Evolutionary conservation across 2,329 filamentous ascomycete species (phyloP), one percentile per base, ranked within the genome.

Genomic region (Dothistroma pini): DNA sequence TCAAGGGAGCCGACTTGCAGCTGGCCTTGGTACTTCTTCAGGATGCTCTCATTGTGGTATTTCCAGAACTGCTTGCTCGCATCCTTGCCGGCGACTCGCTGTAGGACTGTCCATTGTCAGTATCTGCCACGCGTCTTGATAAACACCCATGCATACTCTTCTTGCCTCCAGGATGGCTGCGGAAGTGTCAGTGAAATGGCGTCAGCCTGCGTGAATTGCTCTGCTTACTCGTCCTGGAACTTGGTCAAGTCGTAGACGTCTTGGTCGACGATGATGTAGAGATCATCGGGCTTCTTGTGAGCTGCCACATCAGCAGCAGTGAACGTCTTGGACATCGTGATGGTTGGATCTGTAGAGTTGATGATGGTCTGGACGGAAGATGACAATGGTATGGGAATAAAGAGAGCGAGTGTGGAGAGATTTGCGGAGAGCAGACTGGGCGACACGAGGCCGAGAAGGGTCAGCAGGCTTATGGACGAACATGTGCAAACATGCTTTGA

Each of bases 191-290:
- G 41, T 8, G 14, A 44, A n/a, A 14, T 8, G 16, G 41, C 41
- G 16, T 44, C 41, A 9, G 7, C n/a, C 8, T 44, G 41, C 16
- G 16, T 7, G 8, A 8, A n/a, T 4, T 9, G 41, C 14, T 44
- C 3, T 44, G 14, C 41, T 44, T 44, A 44, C 66, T 81, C 79
- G 32, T 81, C 77, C 65, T 80, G 78, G 68, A 81, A 82, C 64
- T 78, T 92, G 70, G 92, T 96, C 71, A 97, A 76, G 74, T 99
- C 93, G 77, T 96, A 97, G 68, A 97, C 93, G 77, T 97, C 93
- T 71, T 93, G 89, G 69, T 97, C 93, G 68, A 97, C 87, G 67
- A 96, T 86, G 72, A 97, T 90, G 86, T 88, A 97, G 63, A 97
- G 83, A 74, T 88, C 88, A 73, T 91, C 86, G 51, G 88, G 78